Percentiles rank a stretch among this genome's conserved stretches.
Conservation (phyloP, 768 basidiomycete genomes). For the Boletus coccyginus region DNA sequence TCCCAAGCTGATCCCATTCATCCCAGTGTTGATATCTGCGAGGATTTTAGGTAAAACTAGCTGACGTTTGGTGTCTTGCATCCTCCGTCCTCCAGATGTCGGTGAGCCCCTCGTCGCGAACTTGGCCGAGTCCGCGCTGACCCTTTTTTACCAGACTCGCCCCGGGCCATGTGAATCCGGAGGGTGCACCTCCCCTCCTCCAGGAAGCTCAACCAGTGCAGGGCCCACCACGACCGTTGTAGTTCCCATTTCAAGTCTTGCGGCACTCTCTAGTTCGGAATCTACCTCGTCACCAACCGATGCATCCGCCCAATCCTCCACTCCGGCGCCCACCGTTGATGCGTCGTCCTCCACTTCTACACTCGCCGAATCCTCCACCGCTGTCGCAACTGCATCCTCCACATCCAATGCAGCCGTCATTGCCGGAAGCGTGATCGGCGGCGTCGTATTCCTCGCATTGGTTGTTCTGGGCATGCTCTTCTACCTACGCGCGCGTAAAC, state of each 20-base stretch:
- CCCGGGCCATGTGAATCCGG: too few species aligned
- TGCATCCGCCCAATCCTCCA: too few species aligned
- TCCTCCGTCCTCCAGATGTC: conserved; percentile 7
- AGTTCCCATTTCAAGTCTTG: too few species aligned
- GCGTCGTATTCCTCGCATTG: conserved; percentile 38
- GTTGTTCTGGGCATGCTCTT: conserved; percentile 36
- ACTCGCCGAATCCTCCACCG: neutral
- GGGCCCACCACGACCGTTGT: too few species aligned
- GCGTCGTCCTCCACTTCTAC: neutral
- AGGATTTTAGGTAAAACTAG: neutral
- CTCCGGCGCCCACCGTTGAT: too few species aligned
- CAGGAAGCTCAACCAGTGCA: too few species aligned
- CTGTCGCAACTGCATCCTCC: conserved; percentile 11
- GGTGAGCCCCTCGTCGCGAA: neutral
- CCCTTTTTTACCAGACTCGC: too few species aligned
- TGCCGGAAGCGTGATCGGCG: conserved; percentile 54
- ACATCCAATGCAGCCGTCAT: conserved; percentile 41
- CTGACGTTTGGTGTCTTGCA: too few species aligned
- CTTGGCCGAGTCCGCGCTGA: neutral
- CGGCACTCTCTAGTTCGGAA: too few species aligned
- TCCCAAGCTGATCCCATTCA: too few species aligned
- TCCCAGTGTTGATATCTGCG: conserved; percentile 1
- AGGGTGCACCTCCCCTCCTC: too few species aligned
- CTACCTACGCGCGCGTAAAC: conserved; percentile 39
- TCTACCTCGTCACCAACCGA: too few species aligned